Conservation (phyloP, 495 filamentous ascomycete species). For the Neurospora sp. region DNA sequence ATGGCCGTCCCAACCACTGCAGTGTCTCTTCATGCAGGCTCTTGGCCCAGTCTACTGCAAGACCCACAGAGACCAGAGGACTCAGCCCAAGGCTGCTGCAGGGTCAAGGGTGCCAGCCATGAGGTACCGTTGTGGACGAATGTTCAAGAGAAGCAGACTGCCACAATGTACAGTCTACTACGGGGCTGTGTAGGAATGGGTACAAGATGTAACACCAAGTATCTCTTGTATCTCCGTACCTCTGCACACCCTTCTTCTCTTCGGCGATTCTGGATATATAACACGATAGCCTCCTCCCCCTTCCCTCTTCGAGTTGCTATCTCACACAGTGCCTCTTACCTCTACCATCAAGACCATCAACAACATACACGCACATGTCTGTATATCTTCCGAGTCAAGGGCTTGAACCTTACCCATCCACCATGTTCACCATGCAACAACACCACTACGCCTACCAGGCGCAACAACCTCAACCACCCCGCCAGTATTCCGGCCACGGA, state of each 20-base stretch:
- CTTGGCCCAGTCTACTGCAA: background rate
- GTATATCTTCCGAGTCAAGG: background rate
- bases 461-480: conserved; percentile 25
- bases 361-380: background rate
- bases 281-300: background rate
- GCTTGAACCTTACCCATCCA: conserved; percentile 2
- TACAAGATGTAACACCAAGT: background rate
- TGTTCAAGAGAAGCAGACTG: background rate
- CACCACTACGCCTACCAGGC: conserved; percentile 34
- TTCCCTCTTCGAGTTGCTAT: background rate
- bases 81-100: background rate
- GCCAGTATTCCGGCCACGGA: conserved; percentile 56
- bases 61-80: background rate
- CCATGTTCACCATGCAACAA: conserved; percentile 37
- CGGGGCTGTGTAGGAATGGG: background rate
- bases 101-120: background rate
- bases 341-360: background rate
- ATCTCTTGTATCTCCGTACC: background rate
- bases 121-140: background rate
- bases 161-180: background rate
- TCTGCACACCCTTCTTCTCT: background rate
- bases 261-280: background rate
- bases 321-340: background rate
- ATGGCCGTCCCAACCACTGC: background rate
- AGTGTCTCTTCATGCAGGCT: background rate